Conservation (phyloP, 495 filamentous ascomycete species). For the Xylaria sp. region DNA sequence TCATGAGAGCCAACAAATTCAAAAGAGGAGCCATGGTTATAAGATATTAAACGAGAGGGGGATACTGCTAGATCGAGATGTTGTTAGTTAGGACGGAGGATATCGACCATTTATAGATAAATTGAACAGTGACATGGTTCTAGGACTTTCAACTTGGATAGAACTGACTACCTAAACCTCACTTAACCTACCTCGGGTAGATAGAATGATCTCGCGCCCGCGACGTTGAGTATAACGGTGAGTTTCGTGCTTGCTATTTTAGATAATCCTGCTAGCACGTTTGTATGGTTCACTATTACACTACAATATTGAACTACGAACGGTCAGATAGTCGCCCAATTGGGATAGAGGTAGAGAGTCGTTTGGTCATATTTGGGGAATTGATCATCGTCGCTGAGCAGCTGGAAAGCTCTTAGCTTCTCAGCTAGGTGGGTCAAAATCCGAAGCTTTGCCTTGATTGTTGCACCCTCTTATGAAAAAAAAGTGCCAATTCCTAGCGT, state of each 20-base stretch:
- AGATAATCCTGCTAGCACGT: neutral
- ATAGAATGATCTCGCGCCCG: neutral
- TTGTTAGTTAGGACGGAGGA: neutral
- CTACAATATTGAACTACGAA: neutral
- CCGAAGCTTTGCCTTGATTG: neutral
- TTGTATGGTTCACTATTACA: neutral
- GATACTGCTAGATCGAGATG: neutral
- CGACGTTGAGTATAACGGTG: constrained; percentile 9
- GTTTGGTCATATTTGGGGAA: neutral
- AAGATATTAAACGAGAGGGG: neutral
- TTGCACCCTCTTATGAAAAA: neutral
- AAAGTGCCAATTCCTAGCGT: too few species aligned
- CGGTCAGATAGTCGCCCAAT: neutral
- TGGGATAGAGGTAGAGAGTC: constrained; percentile 1
- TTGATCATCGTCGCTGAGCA: constrained; percentile 12
- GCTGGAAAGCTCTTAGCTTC: constrained; percentile 12
- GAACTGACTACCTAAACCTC: neutral
- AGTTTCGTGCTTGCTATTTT: constrained; percentile 9
- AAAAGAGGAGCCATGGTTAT: neutral
- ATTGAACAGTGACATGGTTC: neutral
- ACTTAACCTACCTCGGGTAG: neutral
- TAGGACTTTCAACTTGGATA: neutral
- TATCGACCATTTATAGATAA: constrained; percentile 5
- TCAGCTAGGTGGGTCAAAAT: neutral
- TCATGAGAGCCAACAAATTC: constrained; percentile 2